Evolutionary conservation across 805 yeast genomes (phyloP), one percentile per base, ranked within the genome.

Genomic region (Lachancea cidri): DNA sequence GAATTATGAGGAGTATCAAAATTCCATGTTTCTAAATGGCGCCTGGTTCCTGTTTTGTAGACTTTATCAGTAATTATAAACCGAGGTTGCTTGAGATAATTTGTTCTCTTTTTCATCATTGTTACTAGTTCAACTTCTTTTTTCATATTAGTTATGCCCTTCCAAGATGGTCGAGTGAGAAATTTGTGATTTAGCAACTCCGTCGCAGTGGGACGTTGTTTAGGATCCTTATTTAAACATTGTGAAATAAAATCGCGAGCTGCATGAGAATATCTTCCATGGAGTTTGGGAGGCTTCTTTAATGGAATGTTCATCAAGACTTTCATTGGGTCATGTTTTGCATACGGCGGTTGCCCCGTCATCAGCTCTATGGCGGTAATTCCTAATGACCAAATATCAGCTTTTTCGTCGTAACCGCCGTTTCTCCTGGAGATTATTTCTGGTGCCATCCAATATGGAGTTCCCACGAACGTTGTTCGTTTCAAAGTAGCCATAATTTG

Each of bases 381-480:
- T 0, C 98, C 98, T 17, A 88, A 68, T 0, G 96, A 87, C 98
- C 98, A 93, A 39, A 93, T 85, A 58, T 93, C 98, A 1, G 88
- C 95, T 54, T 83, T 85, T 47, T 81, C 84, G 55, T 85, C 74
- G 60, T 93, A 88, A 1, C 93, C 95, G 7, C 65, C 60, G 35
- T 62, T 56, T 43, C 50, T 53, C 33, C 50, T 47, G 15, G 70
- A 60, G 33, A 93, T 83, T n/a, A 91, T 84, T 60, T 93, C 98
- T 0, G 98, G 98, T 0, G 98, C 98, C 98, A 91, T 89, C 97
- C 97, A 89, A 62, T 78, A 86, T 11, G 97, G 96, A 0, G 97
- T 88, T 1, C 98, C 98, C 39, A 88, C 96, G 70, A 89, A 82
- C 0, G 96, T 86, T 41, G 76, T 72, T 45, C 78, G 70, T 43